A percentile compares a stretch with the other conserved stretches of the same genome.
These are phyloP conservation scores for Phlebopus sp. DNA, from an alignment of 1,284 basidiomycete species.

Conservation along the genomic window DNA sequence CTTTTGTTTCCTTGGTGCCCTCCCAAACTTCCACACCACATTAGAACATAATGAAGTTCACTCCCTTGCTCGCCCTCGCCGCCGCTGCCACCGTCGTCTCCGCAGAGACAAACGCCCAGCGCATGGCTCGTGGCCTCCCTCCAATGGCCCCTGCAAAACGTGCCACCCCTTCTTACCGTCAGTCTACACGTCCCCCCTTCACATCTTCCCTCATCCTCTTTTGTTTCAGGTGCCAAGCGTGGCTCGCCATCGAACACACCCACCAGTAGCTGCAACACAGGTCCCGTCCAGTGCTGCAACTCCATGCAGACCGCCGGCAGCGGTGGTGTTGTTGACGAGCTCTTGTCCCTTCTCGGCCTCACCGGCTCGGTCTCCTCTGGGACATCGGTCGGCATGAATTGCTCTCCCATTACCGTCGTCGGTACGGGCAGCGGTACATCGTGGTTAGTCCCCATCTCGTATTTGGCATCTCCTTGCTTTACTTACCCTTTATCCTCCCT, in stretches of 20 bases:
- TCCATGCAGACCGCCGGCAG: constrained; percentile 12
- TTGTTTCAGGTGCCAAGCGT: constrained; percentile 26
- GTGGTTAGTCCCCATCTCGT: constrained; percentile 32
- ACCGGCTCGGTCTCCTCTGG: background rate
- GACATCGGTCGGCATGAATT: constrained; percentile 33
- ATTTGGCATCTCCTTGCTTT: background rate
- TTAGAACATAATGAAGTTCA: constrained; percentile 41
- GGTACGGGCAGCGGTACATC: constrained; percentile 27
- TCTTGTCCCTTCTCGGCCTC: background rate
- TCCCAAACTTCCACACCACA: background rate
- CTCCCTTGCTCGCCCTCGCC: constrained; percentile 35
- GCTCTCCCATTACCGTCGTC: constrained; percentile 32
- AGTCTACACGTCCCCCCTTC: constrained; percentile 5
- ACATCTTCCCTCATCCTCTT: background rate
- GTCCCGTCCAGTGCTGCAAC: constrained; percentile 43
- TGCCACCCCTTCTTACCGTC: constrained; percentile 14
- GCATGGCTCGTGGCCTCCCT: constrained; percentile 48
- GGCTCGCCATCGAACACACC: constrained; percentile 28
- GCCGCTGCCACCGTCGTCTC: constrained; percentile 34
- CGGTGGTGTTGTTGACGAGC: background rate
- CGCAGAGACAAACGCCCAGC: constrained; percentile 48
- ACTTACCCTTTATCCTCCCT: background rate
- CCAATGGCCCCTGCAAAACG: constrained; percentile 33
- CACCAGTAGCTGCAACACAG: constrained; percentile 35
- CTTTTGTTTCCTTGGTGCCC: constrained; percentile 5